Base-by-base conservation (phyloP, 2,329 filamentous ascomycete genomes). In the Ascomycota sp. region DNA sequence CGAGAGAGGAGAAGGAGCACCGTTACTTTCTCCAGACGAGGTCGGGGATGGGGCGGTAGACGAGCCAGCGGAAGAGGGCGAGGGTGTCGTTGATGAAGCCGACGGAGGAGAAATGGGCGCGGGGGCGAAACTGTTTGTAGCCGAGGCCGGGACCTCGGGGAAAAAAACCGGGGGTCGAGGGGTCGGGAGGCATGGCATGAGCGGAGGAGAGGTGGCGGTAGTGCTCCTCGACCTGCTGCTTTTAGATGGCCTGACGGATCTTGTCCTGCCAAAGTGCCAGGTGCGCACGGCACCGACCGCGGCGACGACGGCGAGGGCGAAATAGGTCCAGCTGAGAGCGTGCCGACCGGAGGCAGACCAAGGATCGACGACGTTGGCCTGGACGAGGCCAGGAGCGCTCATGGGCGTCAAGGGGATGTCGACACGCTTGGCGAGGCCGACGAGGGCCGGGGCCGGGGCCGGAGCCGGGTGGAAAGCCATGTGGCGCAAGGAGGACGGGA, bases 191-290 rank as follows among this genome's bases (percentile, higher is more conserved):
- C 38, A 63, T 47, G 5, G 58, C 50, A 48, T 71, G n/a, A n/a
- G n/a, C n/a, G n/a, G n/a, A n/a, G n/a, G n/a, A 63, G 28, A 65
- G 38, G 30, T 59, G 49, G 34, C 49, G 65, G 47, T 69, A 73
- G 42, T 75, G 65, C 42, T 73, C 64, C 44, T 79, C 64, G 42
- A 80, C 63, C 47, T 81, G 72, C 45, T 89, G 75, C 55, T 91
- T 86, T 56, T 89, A 80, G 35, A 89, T 69, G 37, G 82, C 85
- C 40, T 85, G 79, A 40, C 85, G 71, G 39, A 92, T 81, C 56
- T 89, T 91, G 58, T 94, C 85, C 42, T 85, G 82, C 75, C 82
- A 93, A 40, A 74, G 51, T 93, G 78, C 62, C 85, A 93, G 46
- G 79, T 63, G 39, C 82, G 72, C 46, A 86, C 60, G 8, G 75